Evolutionary conservation across 768 basidiomycete genomes (phyloP), one percentile per base, ranked within the genome.

Genomic region (Leccinum ochraceum): DNA sequence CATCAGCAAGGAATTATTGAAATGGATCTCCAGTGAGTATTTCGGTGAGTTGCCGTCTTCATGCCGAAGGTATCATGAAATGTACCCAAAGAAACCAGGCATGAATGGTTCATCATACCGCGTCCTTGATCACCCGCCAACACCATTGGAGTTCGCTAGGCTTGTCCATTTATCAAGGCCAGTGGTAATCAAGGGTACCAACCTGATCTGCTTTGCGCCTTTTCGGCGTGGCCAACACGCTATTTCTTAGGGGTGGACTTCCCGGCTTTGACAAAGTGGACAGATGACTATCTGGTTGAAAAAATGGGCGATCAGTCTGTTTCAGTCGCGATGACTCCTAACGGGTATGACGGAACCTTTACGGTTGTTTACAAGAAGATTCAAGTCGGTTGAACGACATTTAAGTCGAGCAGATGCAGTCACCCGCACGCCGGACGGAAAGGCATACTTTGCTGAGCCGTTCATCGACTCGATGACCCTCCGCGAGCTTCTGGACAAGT

Each of bases 331-430:
- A 80, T 89, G 46, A 95, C 94, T 6, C 91, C 93, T 0, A 85
- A 93, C 62, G 94, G 93, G 94, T 93, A 63, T 63, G 81, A 42
- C 22, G 7, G 20, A 16, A 60, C 28, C 49, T 17, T 48, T 57
- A 11, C 28, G 50, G 56, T 46, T 37, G 8, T 36, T 39, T 52
- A 28, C 39, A 24, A 42, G 60, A 59, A 37, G 37, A 50, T 54
- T 67, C n/a, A n/a, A n/a, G n/a, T n/a, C n/a, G 63, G 58, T 66
- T 60, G 60, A 63, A 64, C 55, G 30, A 39, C 24, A 51, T 26
- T 49, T 65, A 92, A 92, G 92, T 22, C 83, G 83, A 59, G 93
- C 92, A 61, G 93, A 95, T 73, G 87, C 92, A 17, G 80, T 94
- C 42, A 80, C 81, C 34, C 67, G 66, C 34, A 82, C 78, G 8